Percentiles rank a stretch among this genome's conserved stretches.
Evolutionary conservation across 352 stramenopile species (phyloP).

Genomic region (Blastocystis sp.): DNA sequence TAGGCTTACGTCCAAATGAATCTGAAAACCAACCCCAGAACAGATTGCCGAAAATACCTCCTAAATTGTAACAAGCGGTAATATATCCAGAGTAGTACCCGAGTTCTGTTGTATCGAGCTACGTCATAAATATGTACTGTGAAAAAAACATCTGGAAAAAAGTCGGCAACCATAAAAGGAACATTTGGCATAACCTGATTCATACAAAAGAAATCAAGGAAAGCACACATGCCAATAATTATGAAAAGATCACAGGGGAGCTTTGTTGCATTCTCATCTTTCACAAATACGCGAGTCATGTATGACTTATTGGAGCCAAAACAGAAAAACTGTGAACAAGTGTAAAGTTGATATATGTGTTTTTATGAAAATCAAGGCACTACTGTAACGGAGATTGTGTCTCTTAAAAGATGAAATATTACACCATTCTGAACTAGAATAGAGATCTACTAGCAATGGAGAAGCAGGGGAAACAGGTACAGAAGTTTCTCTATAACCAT

Average conservation of each 20-base stretch:
- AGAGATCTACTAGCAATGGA: neutral
- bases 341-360: neutral
- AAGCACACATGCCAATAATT: constrained; percentile 29
- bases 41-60: constrained; percentile 53
- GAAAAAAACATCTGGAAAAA: constrained; percentile 14
- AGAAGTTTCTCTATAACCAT: no score
- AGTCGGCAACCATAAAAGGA: constrained; percentile 34
- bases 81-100: constrained; percentile 58
- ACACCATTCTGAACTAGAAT: neutral
- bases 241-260: neutral
- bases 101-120: constrained; percentile 41
- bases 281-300: neutral
- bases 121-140: neutral
- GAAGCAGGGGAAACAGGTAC: neutral
- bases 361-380: neutral
- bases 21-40: constrained; percentile 62
- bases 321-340: neutral
- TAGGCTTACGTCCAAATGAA: constrained; percentile 39
- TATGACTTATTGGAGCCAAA: neutral
- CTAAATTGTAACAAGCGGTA: constrained; percentile 23
- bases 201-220: constrained; percentile 47
- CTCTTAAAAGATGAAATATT: neutral
- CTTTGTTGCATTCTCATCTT: constrained; percentile 14
- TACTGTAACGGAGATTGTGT: neutral
- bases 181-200: constrained; percentile 55